Evolutionary conservation across 2,329 filamentous ascomycete species (phyloP), one percentile per base, ranked within the genome.

Genomic region (Diplodia mutila): DNA sequence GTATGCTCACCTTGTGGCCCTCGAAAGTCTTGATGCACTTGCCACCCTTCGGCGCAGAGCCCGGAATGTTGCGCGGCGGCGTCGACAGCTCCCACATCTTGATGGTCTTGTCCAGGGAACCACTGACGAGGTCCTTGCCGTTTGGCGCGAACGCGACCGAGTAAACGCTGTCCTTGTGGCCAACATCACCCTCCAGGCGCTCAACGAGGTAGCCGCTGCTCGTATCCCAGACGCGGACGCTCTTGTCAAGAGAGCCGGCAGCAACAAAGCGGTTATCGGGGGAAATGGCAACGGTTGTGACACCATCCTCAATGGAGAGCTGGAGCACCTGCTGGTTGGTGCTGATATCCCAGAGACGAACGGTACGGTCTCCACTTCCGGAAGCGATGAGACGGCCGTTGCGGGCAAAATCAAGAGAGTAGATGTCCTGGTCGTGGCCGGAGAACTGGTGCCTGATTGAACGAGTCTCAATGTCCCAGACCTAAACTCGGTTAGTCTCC

Each of bases 391-490:
- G 93, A 65, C 93, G 91, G 46, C 94, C 94, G 73, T 97, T 96
- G 51, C 93, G 90, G 37, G 94, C 92, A 79, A 97, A 99, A 80
- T 98, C 95, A 4, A 98, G 85, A 5, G 92, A 97, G 81, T 98
- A 98, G 70, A 99, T 99, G 72, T 99, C 95, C 80, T 99, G 94
- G 80, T 99, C 95, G 80, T 99, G 95, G 27, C 95, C 95, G n/a
- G 90, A 86, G 81, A 99, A 98, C 48, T 93, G 93, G 77, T 95
- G 93, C 75, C 93, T 92, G 77, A 99, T 98, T 9, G 88, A 89
- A 73, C 93, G 87, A 67, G 84, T 86, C 66, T 87, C 85, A 73
- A 99, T 98, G 78, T 99, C 95, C 95, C 95, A 99, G 63, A 99
- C 93, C 91, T 94, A 49, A 23, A 42, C 1, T 18, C 23, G 29